Percentiles rank a stretch among this genome's conserved stretches.
Evolutionary conservation across 1,139 yeast species (phyloP).

Genomic region (Lodderomyces metapsilosis): DNA sequence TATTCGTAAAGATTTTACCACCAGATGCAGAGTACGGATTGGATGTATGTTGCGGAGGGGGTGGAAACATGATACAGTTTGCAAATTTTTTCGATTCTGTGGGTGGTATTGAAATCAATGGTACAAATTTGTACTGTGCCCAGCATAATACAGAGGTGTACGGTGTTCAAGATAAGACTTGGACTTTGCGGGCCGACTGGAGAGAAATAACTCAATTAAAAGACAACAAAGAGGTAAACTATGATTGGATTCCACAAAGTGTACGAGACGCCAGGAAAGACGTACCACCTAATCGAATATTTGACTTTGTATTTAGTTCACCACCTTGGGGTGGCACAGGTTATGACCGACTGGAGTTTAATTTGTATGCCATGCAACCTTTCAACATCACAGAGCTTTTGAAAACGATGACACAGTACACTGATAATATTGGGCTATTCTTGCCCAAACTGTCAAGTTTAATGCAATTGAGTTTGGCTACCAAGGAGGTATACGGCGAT

Average conservation of each 20-base stretch:
- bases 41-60: conserved; percentile 94
- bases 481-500: conserved; percentile 46
- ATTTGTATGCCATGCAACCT: conserved; percentile 46
- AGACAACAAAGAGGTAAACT: conserved; percentile 10
- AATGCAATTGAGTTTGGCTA: conserved; percentile 51
- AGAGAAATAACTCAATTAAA: conserved; percentile 26
- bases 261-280: conserved; percentile 3
- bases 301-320: conserved; percentile 74
- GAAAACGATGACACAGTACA: conserved; percentile 36
- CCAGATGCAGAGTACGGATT: conserved; percentile 46
- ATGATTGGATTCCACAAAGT: conserved; percentile 15
- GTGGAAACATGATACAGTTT: conserved; percentile 88
- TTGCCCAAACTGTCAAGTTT: conserved; percentile 73
- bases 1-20: conserved; percentile 42
- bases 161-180: conserved; percentile 49
- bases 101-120: conserved; percentile 66
- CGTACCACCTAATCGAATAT: conserved; percentile 21
- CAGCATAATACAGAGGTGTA: conserved; percentile 72
- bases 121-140: conserved; percentile 64
- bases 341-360: conserved; percentile 53
- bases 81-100: conserved; percentile 58
- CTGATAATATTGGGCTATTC: conserved; percentile 62
- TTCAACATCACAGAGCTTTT: conserved; percentile 48
- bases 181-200: conserved; percentile 61
- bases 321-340: conserved; percentile 98